phyloP scores from a whole-genome alignment of 179 eudicot species.

The Beta macrorhiza region DNA sequence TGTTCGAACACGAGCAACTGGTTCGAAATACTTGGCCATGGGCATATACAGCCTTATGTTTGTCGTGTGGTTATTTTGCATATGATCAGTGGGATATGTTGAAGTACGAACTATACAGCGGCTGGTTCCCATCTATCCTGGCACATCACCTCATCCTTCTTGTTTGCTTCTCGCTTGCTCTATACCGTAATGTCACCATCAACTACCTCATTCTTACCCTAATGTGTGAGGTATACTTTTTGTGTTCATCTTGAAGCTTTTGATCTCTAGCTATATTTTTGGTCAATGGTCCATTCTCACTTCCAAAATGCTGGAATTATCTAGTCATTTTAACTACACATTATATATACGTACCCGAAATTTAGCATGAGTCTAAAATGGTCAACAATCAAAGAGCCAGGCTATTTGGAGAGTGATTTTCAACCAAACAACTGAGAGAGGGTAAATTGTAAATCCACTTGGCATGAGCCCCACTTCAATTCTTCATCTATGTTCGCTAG shows the following conservation, averaged over 20 bases:
- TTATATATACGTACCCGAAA: too few relatives aligned
- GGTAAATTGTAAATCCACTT: too few relatives aligned
- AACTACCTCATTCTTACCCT: slow-evolving; percentile 95
- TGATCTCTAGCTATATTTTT: not conserved
- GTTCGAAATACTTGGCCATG: slow-evolving; percentile 68
- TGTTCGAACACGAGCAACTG: slow-evolving; percentile 75
- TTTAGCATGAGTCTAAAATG: too few relatives aligned
- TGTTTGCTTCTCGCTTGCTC: slow-evolving; percentile 83
- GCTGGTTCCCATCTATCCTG: slow-evolving; percentile 76
- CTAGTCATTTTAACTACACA: too few relatives aligned
- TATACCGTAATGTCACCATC: slow-evolving; percentile 82
- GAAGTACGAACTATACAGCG: slow-evolving; percentile 54
- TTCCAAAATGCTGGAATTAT: not conserved
- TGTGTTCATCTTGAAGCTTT: not conserved
- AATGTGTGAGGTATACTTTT: slow-evolving; percentile 74
- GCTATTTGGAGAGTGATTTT: too few relatives aligned
- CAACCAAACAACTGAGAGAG: too few relatives aligned
- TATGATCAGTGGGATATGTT: slow-evolving; percentile 96
- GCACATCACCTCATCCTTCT: slow-evolving; percentile 88
- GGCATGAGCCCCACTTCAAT: too few relatives aligned
- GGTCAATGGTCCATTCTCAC: not conserved
- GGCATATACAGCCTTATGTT: slow-evolving; percentile 74
- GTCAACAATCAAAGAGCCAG: too few relatives aligned
- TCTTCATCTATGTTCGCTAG: too few relatives aligned
- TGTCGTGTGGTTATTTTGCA: slow-evolving; percentile 88